These are phyloP conservation scores for Nakaseomyces bracarensis DNA, from an alignment of 1,139 yeast genomes.

Conservation along the genomic window DNA sequence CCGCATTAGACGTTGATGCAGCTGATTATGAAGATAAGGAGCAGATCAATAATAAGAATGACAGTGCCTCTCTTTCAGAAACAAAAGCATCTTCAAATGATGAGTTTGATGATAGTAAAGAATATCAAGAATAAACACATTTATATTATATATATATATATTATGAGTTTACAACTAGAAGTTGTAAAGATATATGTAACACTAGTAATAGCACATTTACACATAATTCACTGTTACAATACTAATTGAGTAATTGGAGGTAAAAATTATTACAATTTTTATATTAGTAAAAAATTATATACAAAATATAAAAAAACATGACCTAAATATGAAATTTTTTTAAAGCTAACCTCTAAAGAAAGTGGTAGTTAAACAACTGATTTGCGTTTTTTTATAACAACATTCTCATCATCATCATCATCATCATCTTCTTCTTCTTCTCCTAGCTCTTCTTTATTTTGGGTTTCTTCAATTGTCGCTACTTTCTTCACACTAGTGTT, in stretches of 20 bases:
- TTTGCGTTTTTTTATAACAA: slow-evolving; percentile 7
- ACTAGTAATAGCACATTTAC: too few species aligned
- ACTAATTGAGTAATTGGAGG: too few species aligned
- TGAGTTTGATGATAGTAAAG: slow-evolving; percentile 15
- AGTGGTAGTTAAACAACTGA: neutral
- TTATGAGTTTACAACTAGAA: neutral
- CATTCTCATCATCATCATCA: slow-evolving; percentile 1
- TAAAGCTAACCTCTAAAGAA: too few species aligned
- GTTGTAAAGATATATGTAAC: too few species aligned
- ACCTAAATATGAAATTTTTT: too few species aligned
- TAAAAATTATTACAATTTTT: neutral
- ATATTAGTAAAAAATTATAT: neutral
- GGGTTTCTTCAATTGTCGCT: neutral
- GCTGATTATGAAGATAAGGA: too few species aligned
- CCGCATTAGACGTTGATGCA: neutral
- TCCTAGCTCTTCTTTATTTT: neutral
- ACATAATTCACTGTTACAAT: too few species aligned
- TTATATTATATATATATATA: neutral
- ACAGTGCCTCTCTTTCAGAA: neutral
- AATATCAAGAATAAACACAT: slow-evolving; percentile 9
- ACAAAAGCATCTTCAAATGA: slow-evolving; percentile 2
- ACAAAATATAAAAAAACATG: neutral
- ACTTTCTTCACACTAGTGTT: neutral
- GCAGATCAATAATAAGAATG: too few species aligned
- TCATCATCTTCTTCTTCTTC: neutral